Conservation (phyloP, 129 eudicot species). For the Flaveria robusta region DNA sequence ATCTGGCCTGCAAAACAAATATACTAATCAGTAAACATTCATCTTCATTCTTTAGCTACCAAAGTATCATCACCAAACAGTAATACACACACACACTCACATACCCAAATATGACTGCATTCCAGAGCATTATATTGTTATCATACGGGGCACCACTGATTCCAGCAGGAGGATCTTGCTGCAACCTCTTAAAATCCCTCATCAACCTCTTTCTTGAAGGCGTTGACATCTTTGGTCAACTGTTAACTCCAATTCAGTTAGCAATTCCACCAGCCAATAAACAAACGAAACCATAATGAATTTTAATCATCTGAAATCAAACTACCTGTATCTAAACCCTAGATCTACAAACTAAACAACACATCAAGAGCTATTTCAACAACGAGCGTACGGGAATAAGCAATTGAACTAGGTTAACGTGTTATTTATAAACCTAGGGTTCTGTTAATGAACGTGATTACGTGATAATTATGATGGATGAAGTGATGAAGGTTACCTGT, state of each 20-base stretch:
- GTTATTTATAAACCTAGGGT: slow-evolving; percentile 10
- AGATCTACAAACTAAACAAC: slow-evolving; percentile 30
- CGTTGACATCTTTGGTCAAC: slow-evolving; percentile 67
- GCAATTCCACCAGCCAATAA: slow-evolving; percentile 10
- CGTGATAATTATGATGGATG: not conserved
- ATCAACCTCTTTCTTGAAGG: slow-evolving; percentile 86
- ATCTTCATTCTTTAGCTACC: not conserved
- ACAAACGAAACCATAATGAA: not conserved
- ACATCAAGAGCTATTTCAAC: slow-evolving; percentile 1
- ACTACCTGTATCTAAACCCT: slow-evolving; percentile 30
- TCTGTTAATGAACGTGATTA: slow-evolving; percentile 20
- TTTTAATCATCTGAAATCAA: not conserved
- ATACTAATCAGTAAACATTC: slow-evolving; percentile 16
- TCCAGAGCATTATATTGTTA: slow-evolving; percentile 91
- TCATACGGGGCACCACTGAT: slow-evolving; percentile 90
- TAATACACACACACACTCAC: slow-evolving; percentile 17
- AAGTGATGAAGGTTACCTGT: slow-evolving; percentile 15
- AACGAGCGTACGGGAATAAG: not conserved
- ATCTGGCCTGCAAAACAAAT: slow-evolving; percentile 66
- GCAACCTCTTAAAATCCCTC: slow-evolving; percentile 89
- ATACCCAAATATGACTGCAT: slow-evolving; percentile 86
- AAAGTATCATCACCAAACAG: slow-evolving; percentile 9
- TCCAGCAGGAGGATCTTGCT: slow-evolving; percentile 91
- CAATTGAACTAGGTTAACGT: slow-evolving; percentile 11
- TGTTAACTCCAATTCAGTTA: slow-evolving; percentile 29